Percentiles rank a stretch among this genome's conserved stretches.
Evolutionary conservation across 1,284 basidiomycete genomes (phyloP).

Genomic region (Microbotryum saponariae): DNA sequence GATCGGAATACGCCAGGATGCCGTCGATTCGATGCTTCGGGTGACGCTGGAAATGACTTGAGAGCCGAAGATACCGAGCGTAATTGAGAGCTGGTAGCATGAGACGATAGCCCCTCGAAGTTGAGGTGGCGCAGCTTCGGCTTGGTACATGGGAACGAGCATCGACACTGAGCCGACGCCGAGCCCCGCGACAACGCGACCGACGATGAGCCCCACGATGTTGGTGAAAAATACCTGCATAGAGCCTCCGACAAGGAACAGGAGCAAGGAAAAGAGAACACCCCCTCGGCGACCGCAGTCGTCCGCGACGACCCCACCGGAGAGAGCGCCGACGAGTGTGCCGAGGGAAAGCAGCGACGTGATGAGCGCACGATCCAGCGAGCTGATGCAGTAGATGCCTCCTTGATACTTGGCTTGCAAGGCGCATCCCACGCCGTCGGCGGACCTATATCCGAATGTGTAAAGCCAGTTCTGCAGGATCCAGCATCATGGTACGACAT

Average conservation of each 20-base stretch:
- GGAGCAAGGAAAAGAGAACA: constrained; percentile 12
- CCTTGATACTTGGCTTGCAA: not conserved
- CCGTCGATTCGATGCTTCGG: constrained; percentile 15
- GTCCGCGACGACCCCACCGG: no score
- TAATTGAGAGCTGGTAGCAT: constrained; percentile 27
- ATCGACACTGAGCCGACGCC: constrained; percentile 27
- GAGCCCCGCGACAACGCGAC: constrained; percentile 18
- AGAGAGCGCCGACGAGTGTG: no score
- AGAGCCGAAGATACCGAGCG: constrained; percentile 26
- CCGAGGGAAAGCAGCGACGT: not conserved
- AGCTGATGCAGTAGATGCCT: not conserved
- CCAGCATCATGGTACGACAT: no score
- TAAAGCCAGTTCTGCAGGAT: not conserved
- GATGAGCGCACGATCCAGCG: not conserved
- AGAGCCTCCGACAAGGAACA: constrained; percentile 19
- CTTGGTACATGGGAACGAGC: not conserved
- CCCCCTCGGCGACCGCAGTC: not conserved
- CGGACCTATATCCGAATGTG: not conserved
- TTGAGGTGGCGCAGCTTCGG: constrained; percentile 6
- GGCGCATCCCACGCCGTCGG: not conserved
- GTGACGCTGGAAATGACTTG: constrained; percentile 28
- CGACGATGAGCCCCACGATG: constrained; percentile 5
- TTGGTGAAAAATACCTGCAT: constrained; percentile 14
- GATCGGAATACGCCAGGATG: constrained; percentile 18
- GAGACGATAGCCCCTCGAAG: constrained; percentile 26